These are phyloP conservation scores for Pseudonitzschia multiseries DNA, from an alignment of 108 stramenopile genomes.

Conservation along the genomic window DNA sequence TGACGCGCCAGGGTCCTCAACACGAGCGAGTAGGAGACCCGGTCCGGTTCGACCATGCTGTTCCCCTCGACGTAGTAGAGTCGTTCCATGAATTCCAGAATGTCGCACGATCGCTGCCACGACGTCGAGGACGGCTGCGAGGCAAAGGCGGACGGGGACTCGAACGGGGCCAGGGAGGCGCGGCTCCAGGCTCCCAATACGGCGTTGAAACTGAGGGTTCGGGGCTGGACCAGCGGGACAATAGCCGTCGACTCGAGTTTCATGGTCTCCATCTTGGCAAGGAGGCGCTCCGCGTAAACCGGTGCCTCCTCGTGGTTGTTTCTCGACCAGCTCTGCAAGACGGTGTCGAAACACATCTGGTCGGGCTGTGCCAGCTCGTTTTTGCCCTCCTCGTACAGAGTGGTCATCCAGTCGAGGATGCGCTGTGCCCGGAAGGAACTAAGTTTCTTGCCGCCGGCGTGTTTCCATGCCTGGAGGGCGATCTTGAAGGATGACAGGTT, in stretches of 20 bases:
- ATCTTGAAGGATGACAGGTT: constrained; percentile 43
- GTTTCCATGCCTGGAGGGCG: constrained; percentile 46
- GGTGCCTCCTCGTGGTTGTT: constrained; percentile 57
- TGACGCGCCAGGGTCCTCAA: constrained; percentile 43
- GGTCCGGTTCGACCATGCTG: constrained; percentile 41
- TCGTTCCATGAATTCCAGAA: constrained; percentile 60
- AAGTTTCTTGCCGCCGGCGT: constrained; percentile 19
- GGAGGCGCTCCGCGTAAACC: constrained; percentile 55
- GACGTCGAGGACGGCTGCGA: constrained; percentile 11
- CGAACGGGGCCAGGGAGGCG: constrained; percentile 17
- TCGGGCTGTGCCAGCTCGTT: constrained; percentile 59
- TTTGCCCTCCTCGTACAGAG: constrained; percentile 36
- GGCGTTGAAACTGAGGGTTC: constrained; percentile 56
- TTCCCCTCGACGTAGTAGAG: constrained; percentile 38
- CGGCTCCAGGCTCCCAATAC: constrained; percentile 64
- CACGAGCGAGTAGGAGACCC: constrained; percentile 36
- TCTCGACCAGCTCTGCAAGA: constrained; percentile 59
- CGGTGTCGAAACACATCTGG: constrained; percentile 61
- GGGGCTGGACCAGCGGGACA: constrained; percentile 29
- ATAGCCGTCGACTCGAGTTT: constrained; percentile 9
- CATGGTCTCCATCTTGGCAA: constrained; percentile 62
- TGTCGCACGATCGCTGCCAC: constrained; percentile 45
- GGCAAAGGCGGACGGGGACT: constrained; percentile 1
- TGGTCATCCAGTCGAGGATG: constrained; percentile 72
- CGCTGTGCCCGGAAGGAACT: constrained; percentile 42